Percentiles rank a stretch among this genome's conserved stretches.
phyloP scores from a whole-genome alignment of 768 basidiomycete species.

The Pleurotus platypus region DNA sequence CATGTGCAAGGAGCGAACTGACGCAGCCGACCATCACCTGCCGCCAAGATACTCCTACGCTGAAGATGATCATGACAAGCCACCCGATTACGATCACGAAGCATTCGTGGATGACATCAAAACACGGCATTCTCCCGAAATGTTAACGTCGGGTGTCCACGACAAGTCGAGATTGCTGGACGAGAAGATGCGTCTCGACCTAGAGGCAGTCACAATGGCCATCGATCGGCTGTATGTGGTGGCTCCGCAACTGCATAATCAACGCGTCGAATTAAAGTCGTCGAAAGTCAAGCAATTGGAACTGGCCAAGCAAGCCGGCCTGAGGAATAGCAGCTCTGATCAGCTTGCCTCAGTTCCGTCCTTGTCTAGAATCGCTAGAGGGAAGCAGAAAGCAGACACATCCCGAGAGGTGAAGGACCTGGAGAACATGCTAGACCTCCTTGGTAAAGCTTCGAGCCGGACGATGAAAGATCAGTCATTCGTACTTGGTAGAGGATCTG shows the following conservation, averaged over 20 bases:
- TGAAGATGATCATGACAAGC: conserved; percentile 34
- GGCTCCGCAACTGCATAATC: conserved; percentile 86
- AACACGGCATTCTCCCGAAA: conserved; percentile 20
- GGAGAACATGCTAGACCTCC: conserved; percentile 66
- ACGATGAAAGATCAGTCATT: conserved; percentile 70
- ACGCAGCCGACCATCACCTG: conserved; percentile 29
- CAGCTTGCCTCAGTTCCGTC: conserved; percentile 12
- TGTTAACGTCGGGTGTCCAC: conserved; percentile 14
- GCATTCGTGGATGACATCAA: conserved; percentile 29
- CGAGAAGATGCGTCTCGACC: conserved; percentile 84
- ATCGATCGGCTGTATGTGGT: conserved; percentile 86
- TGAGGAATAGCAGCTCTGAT: conserved; percentile 12
- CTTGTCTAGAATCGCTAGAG: conserved; percentile 13
- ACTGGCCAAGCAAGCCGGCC: conserved; percentile 50
- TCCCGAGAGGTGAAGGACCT: conserved; percentile 47
- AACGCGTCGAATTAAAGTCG: conserved; percentile 85
- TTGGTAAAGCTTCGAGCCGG: conserved; percentile 69
- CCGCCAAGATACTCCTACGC: conserved; percentile 40
- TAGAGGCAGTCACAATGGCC: conserved; percentile 81
- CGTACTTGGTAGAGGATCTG: conserved; percentile 58
- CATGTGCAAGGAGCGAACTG: conserved; percentile 62
- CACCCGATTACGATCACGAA: conserved; percentile 53
- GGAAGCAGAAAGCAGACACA: conserved; percentile 42
- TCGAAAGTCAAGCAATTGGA: conserved; percentile 73
- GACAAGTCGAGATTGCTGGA: conserved; percentile 22